Evolutionary conservation across 2,329 filamentous ascomycete genomes (phyloP).

Genomic region (Alternaria rosae): DNA sequence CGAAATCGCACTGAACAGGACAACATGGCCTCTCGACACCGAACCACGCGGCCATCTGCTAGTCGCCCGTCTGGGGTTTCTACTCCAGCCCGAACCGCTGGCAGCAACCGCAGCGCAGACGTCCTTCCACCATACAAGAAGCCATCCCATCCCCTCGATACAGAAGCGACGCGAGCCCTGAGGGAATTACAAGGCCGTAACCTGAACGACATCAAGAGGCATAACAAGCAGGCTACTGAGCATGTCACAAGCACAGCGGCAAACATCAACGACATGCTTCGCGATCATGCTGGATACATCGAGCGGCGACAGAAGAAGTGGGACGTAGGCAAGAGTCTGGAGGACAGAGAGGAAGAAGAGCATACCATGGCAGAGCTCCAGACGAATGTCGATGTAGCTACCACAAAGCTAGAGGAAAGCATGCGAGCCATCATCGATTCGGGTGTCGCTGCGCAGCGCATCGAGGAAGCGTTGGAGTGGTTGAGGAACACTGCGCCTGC

Average conservation of each 20-base stretch:
- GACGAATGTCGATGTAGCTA: slow-evolving; percentile 60
- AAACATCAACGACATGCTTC: slow-evolving; percentile 64
- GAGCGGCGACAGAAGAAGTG: slow-evolving; percentile 43
- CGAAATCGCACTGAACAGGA: neutral
- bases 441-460: slow-evolving; percentile 54
- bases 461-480: slow-evolving; percentile 55
- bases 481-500: slow-evolving; percentile 50
- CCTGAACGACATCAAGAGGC: slow-evolving; percentile 56
- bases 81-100: slow-evolving; percentile 8
- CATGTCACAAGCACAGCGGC: slow-evolving; percentile 60
- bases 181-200: slow-evolving; percentile 54
- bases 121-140: slow-evolving; percentile 61
- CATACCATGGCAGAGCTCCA: slow-evolving; percentile 49
- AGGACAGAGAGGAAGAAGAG: slow-evolving; percentile 51
- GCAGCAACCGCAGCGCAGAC: slow-evolving; percentile 15
- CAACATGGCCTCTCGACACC: slow-evolving; percentile 32
- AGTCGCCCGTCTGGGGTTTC: slow-evolving; percentile 13
- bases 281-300: slow-evolving; percentile 48
- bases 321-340: slow-evolving; percentile 45
- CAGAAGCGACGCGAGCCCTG: slow-evolving; percentile 56
- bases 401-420: slow-evolving; percentile 63
- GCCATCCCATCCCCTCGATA: slow-evolving; percentile 61
- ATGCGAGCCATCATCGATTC: slow-evolving; percentile 67
- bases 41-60: slow-evolving; percentile 19
- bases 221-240: slow-evolving; percentile 56